Conservation (phyloP, 768 basidiomycete species). For the Amanita exitialis region DNA sequence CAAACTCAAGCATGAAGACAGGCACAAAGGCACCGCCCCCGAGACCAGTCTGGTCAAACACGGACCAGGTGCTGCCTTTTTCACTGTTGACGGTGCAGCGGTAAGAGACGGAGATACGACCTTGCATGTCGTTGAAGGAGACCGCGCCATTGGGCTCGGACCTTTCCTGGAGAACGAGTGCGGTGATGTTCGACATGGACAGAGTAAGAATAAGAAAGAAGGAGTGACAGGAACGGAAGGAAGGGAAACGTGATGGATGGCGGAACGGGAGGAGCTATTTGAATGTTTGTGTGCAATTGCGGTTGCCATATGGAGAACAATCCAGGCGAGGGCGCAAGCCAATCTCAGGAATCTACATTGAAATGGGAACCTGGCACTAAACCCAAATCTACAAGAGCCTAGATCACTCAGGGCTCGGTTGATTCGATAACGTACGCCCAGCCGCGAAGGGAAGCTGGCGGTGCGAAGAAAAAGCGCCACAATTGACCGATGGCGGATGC, state of each 20-base stretch:
- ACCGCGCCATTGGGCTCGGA: conserved; percentile 43
- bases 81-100: conserved; percentile 35
- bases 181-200: conserved; percentile 42
- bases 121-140: conserved; percentile 54
- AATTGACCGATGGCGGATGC: background rate
- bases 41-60: conserved; percentile 32
- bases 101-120: conserved; percentile 41
- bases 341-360: background rate
- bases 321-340: background rate
- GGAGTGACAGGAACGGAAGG: background rate
- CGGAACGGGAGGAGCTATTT: background rate
- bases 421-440: background rate
- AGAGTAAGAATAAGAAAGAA: background rate
- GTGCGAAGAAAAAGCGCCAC: background rate
- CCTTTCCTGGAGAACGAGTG: conserved; percentile 57
- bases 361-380: background rate
- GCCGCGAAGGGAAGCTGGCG: background rate
- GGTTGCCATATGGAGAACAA: conserved; percentile 8
- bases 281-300: background rate
- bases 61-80: conserved; percentile 37
- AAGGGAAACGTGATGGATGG: background rate
- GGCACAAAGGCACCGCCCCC: conserved; percentile 22
- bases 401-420: background rate
- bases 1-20: conserved; percentile 40
- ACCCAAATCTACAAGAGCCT: background rate